Evolutionary conservation across 2,329 filamentous ascomycete genomes (phyloP).

Genomic region (Hymenoscyphus fructigenus): DNA sequence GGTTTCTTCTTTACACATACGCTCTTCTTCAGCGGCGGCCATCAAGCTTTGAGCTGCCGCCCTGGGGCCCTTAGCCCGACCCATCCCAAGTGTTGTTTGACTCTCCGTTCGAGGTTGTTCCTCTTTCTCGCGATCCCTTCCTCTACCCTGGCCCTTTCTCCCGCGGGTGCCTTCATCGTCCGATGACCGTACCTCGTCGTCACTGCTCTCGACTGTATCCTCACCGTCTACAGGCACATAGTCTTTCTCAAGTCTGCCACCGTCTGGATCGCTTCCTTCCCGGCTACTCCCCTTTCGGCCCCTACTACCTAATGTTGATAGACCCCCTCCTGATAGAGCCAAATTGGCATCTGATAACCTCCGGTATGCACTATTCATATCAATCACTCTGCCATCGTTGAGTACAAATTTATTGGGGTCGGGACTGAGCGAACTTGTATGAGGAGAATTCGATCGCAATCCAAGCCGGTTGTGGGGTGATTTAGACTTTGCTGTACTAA

Average conservation of each 20-base stretch:
- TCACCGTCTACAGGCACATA: constrained; percentile 29
- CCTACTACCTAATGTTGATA: constrained; percentile 47
- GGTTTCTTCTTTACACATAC: constrained; percentile 49
- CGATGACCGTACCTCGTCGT: constrained; percentile 47
- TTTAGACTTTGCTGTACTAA: constrained; percentile 29
- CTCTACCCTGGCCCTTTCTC: constrained; percentile 48
- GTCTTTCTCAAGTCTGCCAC: constrained; percentile 34
- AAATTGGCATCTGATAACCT: constrained; percentile 71
- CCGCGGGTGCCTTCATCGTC: constrained; percentile 66
- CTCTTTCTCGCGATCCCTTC: constrained; percentile 29
- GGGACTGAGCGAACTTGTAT: constrained; percentile 9
- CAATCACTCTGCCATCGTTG: constrained; percentile 60
- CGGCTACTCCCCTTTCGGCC: constrained; percentile 28
- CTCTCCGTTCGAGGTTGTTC: constrained; percentile 38
- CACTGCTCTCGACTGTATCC: constrained; percentile 33
- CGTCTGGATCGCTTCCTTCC: constrained; percentile 17
- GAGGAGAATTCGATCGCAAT: constrained; percentile 34
- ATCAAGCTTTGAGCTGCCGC: constrained; percentile 59
- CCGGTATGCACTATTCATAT: constrained; percentile 69
- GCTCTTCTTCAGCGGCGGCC: constrained; percentile 75
- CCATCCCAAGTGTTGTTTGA: constrained; percentile 36
- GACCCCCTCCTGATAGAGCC: constrained; percentile 59
- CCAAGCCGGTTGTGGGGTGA: constrained; percentile 34
- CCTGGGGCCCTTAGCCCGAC: constrained; percentile 40
- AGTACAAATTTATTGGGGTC: constrained; percentile 47